phyloP scores from a whole-genome alignment of 176 grass and related monocot species.

The Aegilops tauschii region DNA sequence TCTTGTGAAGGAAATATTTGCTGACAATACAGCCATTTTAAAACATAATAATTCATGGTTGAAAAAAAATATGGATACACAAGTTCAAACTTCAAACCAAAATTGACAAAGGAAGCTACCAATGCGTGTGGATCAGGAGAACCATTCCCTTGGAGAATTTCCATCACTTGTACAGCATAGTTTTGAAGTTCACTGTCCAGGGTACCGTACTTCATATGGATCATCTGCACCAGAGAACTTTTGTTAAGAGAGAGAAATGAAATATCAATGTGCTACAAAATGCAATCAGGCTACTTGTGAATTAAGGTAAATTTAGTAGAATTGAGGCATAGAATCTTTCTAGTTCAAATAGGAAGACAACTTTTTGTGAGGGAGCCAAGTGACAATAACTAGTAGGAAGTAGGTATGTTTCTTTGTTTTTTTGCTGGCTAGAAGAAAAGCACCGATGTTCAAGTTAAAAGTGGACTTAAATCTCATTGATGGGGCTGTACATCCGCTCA shows the following conservation, averaged over 20 bases:
- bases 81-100: constrained; percentile 9
- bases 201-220: constrained; percentile 80
- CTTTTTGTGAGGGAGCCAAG: not conserved
- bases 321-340: not conserved
- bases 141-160: constrained; percentile 84
- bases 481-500: constrained; percentile 1
- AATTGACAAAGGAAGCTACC: constrained; percentile 44
- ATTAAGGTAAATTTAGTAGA: not conserved
- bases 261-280: constrained; percentile 10
- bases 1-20: not conserved
- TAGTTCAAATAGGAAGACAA: constrained; percentile 12
- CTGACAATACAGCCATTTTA: not conserved
- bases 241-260: constrained; percentile 12
- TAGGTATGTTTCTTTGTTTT: not conserved
- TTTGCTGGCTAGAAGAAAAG: not conserved
- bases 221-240: constrained; percentile 51
- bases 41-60: not conserved
- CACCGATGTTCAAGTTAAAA: not conserved
- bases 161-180: constrained; percentile 69
- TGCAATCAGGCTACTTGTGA: not conserved
- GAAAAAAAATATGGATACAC: not conserved
- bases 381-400: not conserved
- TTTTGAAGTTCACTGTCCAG: constrained; percentile 83
- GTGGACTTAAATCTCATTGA: not conserved
- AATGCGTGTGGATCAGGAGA: constrained; percentile 76